These are phyloP conservation scores for Mycosphaerella arachidis DNA, from an alignment of 2,329 filamentous ascomycete species.

Conservation along the genomic window DNA sequence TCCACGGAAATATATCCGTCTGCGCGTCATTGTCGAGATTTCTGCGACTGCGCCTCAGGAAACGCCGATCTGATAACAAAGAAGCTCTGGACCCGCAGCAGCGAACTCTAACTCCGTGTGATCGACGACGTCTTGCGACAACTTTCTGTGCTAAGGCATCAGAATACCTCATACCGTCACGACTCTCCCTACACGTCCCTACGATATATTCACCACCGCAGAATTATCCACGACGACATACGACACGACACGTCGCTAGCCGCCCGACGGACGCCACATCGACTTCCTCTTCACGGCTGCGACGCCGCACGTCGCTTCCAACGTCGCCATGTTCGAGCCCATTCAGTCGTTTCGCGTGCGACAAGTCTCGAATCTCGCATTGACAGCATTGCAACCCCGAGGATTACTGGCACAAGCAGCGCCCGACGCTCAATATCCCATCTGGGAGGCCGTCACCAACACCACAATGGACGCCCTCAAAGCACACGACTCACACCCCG, in stretches of 20 bases:
- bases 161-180: not conserved
- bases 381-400: conserved; percentile 37
- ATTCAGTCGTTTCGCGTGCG: conserved; percentile 45
- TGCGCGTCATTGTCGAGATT: not conserved
- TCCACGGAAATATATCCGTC: not conserved
- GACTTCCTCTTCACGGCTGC: conserved; percentile 26
- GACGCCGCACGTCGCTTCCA: conserved; percentile 21
- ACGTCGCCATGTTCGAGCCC: conserved; percentile 35
- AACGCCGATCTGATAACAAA: not conserved
- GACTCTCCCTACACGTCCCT: not conserved
- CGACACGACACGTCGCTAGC: not conserved
- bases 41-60: not conserved
- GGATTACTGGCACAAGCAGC: conserved; percentile 14
- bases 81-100: not conserved
- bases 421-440: conserved; percentile 26
- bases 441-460: conserved; percentile 31
- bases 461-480: conserved; percentile 24
- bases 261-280: not conserved
- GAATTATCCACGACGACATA: not conserved
- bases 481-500: conserved; percentile 46
- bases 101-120: not conserved
- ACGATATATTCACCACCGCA: not conserved
- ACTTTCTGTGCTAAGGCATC: not conserved
- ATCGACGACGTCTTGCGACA: conserved; percentile 1
- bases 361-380: conserved; percentile 29